These are phyloP conservation scores for Leccinum imitatum DNA, from an alignment of 768 basidiomycete genomes.

Conservation along the genomic window DNA sequence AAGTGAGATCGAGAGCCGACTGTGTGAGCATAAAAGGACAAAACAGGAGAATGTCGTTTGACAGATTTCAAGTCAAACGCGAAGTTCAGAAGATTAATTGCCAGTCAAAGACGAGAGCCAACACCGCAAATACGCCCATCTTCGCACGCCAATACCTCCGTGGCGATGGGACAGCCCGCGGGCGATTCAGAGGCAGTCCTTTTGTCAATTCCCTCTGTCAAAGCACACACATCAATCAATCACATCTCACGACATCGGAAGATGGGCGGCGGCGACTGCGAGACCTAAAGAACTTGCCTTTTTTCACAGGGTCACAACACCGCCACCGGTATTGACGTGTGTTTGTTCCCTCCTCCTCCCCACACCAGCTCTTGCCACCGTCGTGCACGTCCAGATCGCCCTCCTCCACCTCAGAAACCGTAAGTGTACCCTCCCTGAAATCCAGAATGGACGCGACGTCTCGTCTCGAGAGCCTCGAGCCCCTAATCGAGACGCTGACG, in stretches of 20 bases:
- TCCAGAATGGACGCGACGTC: not conserved
- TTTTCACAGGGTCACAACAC: constrained; percentile 7
- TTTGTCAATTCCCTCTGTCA: not conserved
- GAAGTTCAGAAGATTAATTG: constrained; percentile 1
- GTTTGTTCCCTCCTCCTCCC: constrained; percentile 18
- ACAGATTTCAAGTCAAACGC: constrained; percentile 1
- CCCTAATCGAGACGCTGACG: not conserved
- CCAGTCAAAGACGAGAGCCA: not conserved
- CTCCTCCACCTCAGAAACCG: constrained; percentile 51
- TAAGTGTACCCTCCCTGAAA: constrained; percentile 40
- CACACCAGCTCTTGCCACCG: not conserved
- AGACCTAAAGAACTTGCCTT: not conserved
- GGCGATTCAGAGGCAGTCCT: not conserved
- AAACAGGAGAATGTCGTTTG: not conserved
- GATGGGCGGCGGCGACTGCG: not conserved
- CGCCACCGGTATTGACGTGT: constrained; percentile 29
- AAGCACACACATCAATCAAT: not conserved
- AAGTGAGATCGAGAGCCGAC: constrained; percentile 56
- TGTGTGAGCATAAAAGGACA: constrained; percentile 52
- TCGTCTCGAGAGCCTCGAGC: constrained; percentile 1
- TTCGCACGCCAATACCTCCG: constrained; percentile 14
- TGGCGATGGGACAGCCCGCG: not conserved
- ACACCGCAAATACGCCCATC: constrained; percentile 5
- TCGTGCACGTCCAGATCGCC: constrained; percentile 33
- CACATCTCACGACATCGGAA: not conserved